Evolutionary conservation across 2,329 filamentous ascomycete species (phyloP).

Genomic region (Clonostachys chloroleuca): DNA sequence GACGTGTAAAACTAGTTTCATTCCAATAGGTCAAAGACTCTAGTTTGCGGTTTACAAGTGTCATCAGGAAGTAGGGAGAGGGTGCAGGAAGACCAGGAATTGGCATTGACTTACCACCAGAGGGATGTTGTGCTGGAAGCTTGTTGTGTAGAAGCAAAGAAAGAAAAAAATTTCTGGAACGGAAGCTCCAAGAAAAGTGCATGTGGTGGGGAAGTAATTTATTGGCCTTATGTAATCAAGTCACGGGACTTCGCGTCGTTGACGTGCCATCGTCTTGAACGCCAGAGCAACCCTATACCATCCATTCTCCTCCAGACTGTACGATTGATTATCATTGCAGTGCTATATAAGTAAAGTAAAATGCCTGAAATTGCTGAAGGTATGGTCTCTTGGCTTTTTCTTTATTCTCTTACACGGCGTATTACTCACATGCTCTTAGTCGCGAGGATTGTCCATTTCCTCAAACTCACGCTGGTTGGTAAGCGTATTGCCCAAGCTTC

Average conservation of each 20-base stretch:
- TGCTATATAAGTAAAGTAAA: constrained; percentile 5
- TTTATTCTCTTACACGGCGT: background rate
- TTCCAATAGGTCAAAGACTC: constrained; percentile 90
- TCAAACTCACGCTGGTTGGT: constrained; percentile 78
- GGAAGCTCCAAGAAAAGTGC: constrained; percentile 5
- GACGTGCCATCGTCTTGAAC: constrained; percentile 1
- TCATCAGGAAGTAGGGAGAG: constrained; percentile 61
- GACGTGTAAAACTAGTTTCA: constrained; percentile 90
- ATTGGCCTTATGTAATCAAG: constrained; percentile 9
- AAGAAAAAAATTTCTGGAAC: constrained; percentile 14
- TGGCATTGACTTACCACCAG: constrained; percentile 8
- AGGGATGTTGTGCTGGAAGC: constrained; percentile 1
- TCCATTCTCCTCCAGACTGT: no score
- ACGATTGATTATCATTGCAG: background rate
- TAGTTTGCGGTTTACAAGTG: constrained; percentile 85
- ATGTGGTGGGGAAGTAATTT: constrained; percentile 6
- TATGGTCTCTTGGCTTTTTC: constrained; percentile 10
- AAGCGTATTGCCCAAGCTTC: constrained; percentile 69
- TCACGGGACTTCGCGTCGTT: constrained; percentile 23
- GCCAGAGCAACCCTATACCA: no score
- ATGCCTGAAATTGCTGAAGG: constrained; percentile 65
- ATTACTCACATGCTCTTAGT: constrained; percentile 40
- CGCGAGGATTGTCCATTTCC: constrained; percentile 79
- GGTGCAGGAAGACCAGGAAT: constrained; percentile 5
- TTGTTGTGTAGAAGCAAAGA: constrained; percentile 12